phyloP scores from a whole-genome alignment of 179 eudicot species.

The Spergularia azorica region DNA sequence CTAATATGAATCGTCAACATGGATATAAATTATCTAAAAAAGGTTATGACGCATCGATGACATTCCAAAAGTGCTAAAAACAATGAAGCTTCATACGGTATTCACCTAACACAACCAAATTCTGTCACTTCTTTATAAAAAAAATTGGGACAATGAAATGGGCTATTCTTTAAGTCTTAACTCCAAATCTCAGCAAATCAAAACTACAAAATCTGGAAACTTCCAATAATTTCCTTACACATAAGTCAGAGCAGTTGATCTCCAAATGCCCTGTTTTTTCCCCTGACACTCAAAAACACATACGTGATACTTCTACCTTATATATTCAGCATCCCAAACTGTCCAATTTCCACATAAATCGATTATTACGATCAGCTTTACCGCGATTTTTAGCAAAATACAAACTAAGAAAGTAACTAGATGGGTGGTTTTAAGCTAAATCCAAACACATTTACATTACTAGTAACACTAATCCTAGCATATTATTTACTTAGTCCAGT shows the following conservation, averaged over 20 bases:
- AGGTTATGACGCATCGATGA: too few relatives aligned
- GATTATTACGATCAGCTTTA: neutral
- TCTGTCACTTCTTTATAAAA: too few relatives aligned
- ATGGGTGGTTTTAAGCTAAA: conserved; percentile 23
- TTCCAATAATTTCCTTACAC: conserved; percentile 12
- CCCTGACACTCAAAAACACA: conserved; percentile 17
- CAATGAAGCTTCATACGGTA: too few relatives aligned
- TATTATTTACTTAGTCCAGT: conserved; percentile 12
- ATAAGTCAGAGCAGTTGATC: conserved; percentile 34
- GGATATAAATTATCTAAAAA: too few relatives aligned
- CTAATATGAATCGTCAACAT: too few relatives aligned
- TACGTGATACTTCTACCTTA: neutral
- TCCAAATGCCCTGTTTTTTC: conserved; percentile 20
- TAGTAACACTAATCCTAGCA: conserved; percentile 11
- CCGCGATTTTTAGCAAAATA: conserved; percentile 4
- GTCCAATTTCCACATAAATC: neutral
- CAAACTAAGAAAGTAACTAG: neutral
- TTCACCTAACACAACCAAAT: too few relatives aligned
- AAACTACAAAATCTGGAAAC: neutral
- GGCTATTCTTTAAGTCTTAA: conserved; percentile 1
- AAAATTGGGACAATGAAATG: too few relatives aligned
- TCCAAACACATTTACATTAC: conserved; percentile 10
- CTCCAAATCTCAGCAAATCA: conserved; percentile 17
- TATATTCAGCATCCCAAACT: neutral
- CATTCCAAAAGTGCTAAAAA: too few relatives aligned